Evolutionary conservation across 805 yeast species (phyloP).

Genomic region (Yamadazyma phyllophila): DNA sequence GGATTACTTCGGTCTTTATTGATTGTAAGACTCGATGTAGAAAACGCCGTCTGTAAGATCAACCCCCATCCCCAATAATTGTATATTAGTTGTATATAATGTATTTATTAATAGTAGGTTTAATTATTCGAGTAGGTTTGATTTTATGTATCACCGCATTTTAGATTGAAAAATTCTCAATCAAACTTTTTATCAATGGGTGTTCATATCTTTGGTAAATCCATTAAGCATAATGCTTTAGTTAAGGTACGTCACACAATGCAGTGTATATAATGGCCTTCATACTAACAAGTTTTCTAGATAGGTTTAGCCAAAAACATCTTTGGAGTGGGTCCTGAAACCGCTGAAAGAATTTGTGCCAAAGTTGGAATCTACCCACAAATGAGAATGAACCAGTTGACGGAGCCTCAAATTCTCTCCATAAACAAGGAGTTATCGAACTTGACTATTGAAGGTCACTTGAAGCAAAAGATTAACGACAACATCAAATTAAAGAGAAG

Average conservation of each 20-base stretch:
- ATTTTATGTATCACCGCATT: slow-evolving; percentile 1
- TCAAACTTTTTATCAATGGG: slow-evolving; percentile 27
- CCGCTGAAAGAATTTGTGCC: slow-evolving; percentile 77
- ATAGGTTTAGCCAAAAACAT: slow-evolving; percentile 75
- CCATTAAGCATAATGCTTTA: slow-evolving; percentile 41
- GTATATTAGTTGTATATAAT: slow-evolving; percentile 4
- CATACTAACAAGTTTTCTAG: slow-evolving; percentile 19
- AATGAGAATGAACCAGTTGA: slow-evolving; percentile 91
- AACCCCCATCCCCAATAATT: not conserved
- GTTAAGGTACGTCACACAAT: slow-evolving; percentile 27
- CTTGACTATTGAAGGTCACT: slow-evolving; percentile 77
- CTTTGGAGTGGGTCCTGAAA: slow-evolving; percentile 78
- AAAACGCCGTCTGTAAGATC: slow-evolving; percentile 7
- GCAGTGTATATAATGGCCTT: not conserved
- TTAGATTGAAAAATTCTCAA: slow-evolving; percentile 4
- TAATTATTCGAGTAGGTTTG: too few species aligned
- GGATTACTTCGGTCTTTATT: slow-evolving; percentile 73
- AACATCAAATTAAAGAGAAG: slow-evolving; percentile 76
- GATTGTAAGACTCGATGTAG: slow-evolving; percentile 67
- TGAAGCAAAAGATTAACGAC: slow-evolving; percentile 68
- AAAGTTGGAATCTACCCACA: slow-evolving; percentile 87
- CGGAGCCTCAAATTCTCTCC: slow-evolving; percentile 83
- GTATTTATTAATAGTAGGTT: not conserved
- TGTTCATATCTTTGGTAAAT: slow-evolving; percentile 44
- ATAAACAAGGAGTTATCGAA: slow-evolving; percentile 84